Percentiles rank a stretch among this genome's conserved stretches.
Conservation (phyloP, 805 yeast genomes). For the Candida hispaniensis region DNA sequence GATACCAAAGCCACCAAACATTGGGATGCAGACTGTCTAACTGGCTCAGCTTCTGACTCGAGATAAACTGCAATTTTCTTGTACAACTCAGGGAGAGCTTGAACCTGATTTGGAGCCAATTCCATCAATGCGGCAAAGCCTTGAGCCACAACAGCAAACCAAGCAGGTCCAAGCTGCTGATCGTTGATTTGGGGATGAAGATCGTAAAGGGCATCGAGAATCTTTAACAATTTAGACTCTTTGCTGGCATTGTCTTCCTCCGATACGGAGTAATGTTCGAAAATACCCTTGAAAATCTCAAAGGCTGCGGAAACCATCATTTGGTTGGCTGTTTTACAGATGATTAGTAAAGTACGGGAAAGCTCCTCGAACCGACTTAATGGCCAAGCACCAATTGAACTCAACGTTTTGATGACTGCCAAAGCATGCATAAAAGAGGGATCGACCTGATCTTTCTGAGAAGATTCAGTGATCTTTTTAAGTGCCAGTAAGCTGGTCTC, state of each 20-base stretch:
- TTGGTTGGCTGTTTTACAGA: slow-evolving; percentile 77
- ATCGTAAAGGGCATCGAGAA: slow-evolving; percentile 62
- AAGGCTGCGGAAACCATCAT: slow-evolving; percentile 74
- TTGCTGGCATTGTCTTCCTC: slow-evolving; percentile 36
- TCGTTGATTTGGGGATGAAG: slow-evolving; percentile 77
- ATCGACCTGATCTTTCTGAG: slow-evolving; percentile 32
- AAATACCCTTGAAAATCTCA: slow-evolving; percentile 70
- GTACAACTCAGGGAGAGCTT: slow-evolving; percentile 47
- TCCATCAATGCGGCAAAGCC: slow-evolving; percentile 49
- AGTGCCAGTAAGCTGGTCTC: slow-evolving; percentile 54
- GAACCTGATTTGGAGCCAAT: slow-evolving; percentile 42
- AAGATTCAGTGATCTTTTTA: slow-evolving; percentile 34
- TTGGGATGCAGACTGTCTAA: slow-evolving; percentile 70
- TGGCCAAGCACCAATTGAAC: slow-evolving; percentile 79
- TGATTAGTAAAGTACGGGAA: slow-evolving; percentile 64
- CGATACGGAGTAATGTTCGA: slow-evolving; percentile 50
- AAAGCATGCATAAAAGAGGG: slow-evolving; percentile 61
- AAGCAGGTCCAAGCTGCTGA: slow-evolving; percentile 77
- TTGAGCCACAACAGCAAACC: slow-evolving; percentile 91
- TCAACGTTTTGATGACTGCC: slow-evolving; percentile 62
- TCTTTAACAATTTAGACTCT: slow-evolving; percentile 49
- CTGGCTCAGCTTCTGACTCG: slow-evolving; percentile 49
- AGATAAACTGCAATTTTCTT: slow-evolving; percentile 53
- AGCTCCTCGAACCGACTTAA: slow-evolving; percentile 51
- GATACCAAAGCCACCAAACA: slow-evolving; percentile 71